Evolutionary conservation across 495 filamentous ascomycete genomes (phyloP).

Genomic region (Hypoxylon lenormandii): DNA sequence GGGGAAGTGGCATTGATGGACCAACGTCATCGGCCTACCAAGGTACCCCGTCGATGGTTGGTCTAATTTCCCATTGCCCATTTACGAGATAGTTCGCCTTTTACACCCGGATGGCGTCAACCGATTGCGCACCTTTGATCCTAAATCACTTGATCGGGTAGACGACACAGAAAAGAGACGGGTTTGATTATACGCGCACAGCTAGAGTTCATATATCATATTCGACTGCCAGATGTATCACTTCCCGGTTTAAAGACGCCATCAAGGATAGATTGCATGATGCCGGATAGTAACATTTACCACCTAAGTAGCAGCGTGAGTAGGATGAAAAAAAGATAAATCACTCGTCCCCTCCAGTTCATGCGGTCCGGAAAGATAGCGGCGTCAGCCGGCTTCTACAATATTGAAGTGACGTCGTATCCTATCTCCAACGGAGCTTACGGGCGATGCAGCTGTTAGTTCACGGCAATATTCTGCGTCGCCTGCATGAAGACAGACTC

Average conservation of each 20-base stretch:
- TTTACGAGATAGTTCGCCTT: no score
- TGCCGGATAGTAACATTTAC: background rate
- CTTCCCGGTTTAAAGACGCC: no score
- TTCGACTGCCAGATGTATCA: no score
- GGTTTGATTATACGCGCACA: no score
- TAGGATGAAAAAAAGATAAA: background rate
- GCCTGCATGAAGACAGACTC: conserved; percentile 19
- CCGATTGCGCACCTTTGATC: no score
- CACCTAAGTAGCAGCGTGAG: background rate
- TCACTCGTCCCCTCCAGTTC: background rate
- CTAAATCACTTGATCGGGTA: no score
- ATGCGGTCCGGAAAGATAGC: background rate
- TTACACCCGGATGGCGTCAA: no score
- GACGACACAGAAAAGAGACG: no score
- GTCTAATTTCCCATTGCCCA: background rate
- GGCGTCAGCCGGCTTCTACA: background rate
- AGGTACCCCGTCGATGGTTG: conserved; percentile 18
- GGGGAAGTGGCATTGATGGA: conserved; percentile 10
- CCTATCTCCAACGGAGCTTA: conserved; percentile 33
- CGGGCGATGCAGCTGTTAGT: conserved; percentile 6
- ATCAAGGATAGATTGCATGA: no score
- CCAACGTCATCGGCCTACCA: conserved; percentile 31
- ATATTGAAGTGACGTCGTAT: conserved; percentile 25
- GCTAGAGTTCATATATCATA: no score
- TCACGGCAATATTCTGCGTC: conserved; percentile 19